Evolutionary conservation across 139 green algal genomes (phyloP).

Genomic region (Tetraselmis striata): DNA sequence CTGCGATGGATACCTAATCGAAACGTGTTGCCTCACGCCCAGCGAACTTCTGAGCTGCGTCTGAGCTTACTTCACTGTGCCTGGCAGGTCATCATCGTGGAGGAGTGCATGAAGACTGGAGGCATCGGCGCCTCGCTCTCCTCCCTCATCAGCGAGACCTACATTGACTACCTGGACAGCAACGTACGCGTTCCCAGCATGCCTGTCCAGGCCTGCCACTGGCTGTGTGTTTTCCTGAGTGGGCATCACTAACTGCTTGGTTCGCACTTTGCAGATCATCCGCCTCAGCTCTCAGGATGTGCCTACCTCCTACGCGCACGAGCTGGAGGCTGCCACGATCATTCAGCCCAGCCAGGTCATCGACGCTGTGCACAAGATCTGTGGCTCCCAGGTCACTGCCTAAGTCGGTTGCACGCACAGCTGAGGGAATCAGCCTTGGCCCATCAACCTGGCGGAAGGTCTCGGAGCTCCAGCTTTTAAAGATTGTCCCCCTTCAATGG

Average conservation of each 20-base stretch:
- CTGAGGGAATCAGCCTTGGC: too few species aligned
- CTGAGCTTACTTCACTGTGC: too few species aligned
- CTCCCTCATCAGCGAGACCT: conserved; percentile 84
- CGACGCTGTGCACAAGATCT: conserved; percentile 39
- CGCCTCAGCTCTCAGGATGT: conserved; percentile 83
- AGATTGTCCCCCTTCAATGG: too few species aligned
- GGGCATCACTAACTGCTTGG: neutral
- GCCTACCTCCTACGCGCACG: conserved; percentile 86
- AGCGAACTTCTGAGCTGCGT: too few species aligned
- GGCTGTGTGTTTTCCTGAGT: neutral
- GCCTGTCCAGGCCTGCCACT: neutral
- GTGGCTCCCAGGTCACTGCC: neutral
- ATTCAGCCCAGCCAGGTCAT: conserved; percentile 82
- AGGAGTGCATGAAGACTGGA: conserved; percentile 97
- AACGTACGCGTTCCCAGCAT: conserved; percentile 31
- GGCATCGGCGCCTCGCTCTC: conserved; percentile 89
- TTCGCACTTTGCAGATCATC: conserved; percentile 55
- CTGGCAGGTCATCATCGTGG: conserved; percentile 78
- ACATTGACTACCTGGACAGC: conserved; percentile 93
- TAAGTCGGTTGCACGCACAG: too few species aligned
- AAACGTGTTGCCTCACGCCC: too few species aligned
- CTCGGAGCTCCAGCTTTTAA: too few species aligned
- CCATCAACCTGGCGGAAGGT: too few species aligned
- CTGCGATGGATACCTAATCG: too few species aligned
- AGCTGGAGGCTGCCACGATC: conserved; percentile 91